Evolutionary conservation across 352 stramenopile genomes (phyloP).

Genomic region (Globisporangium barbulae): DNA sequence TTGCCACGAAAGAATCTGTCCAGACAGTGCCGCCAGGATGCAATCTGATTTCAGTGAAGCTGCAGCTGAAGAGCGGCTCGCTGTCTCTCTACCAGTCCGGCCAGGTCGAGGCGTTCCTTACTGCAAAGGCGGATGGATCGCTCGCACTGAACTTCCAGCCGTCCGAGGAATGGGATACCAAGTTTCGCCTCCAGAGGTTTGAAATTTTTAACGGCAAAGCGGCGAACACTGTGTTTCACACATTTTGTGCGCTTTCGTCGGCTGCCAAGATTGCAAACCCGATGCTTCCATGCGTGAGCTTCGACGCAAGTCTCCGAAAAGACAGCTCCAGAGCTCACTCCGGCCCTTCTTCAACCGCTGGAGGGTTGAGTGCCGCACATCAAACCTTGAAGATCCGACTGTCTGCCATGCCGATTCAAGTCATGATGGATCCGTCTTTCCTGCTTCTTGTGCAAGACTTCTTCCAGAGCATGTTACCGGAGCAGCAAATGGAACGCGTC

Average conservation of each 20-base stretch:
- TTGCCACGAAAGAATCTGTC: conserved; percentile 44
- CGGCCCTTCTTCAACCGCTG: conserved; percentile 3
- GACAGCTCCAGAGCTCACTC: conserved; percentile 4
- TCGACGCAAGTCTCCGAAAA: conserved; percentile 33
- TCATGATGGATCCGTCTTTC: conserved; percentile 74
- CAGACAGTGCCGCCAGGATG: conserved; percentile 53
- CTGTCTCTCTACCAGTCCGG: conserved; percentile 53
- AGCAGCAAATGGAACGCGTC: conserved; percentile 69
- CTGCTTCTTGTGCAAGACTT: conserved; percentile 67
- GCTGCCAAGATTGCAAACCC: conserved; percentile 19
- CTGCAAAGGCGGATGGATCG: conserved; percentile 43
- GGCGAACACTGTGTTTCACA: conserved; percentile 40
- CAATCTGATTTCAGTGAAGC: conserved; percentile 62
- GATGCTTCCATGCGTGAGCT: conserved; percentile 38
- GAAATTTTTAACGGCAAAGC: conserved; percentile 58
- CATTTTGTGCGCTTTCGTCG: conserved; percentile 58
- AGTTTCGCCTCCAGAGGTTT: conserved; percentile 62
- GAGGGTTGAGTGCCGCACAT: conserved; percentile 3
- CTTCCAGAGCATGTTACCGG: conserved; percentile 60
- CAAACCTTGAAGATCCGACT: conserved; percentile 39
- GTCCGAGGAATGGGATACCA: conserved; percentile 60
- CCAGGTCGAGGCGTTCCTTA: conserved; percentile 44
- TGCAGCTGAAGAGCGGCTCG: conserved; percentile 55
- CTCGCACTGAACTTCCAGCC: conserved; percentile 60
- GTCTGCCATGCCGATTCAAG: conserved; percentile 52